phyloP scores from a whole-genome alignment of 768 basidiomycete genomes.

The Xerocomellus dryophilus region DNA sequence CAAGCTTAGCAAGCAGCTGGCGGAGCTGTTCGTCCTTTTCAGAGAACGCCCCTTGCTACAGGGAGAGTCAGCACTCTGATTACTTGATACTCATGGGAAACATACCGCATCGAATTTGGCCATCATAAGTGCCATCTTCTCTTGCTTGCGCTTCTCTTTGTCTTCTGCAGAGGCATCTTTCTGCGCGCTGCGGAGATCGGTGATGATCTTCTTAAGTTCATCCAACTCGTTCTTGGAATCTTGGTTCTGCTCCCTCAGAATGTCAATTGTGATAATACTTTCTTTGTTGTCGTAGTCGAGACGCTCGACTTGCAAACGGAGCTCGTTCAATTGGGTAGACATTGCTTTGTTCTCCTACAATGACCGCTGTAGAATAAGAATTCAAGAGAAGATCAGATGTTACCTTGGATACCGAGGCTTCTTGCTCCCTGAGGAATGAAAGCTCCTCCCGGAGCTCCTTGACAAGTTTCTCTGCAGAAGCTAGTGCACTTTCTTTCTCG shows the following conservation, averaged over 20 bases:
- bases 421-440: conserved; percentile 87
- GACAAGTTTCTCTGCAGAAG: conserved; percentile 78
- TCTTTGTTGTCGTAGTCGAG: conserved; percentile 97
- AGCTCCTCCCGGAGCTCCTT: conserved; percentile 89
- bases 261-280: conserved; percentile 86
- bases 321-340: conserved; percentile 89
- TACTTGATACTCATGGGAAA: conserved; percentile 9
- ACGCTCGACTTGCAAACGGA: conserved; percentile 86
- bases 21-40: conserved; percentile 95
- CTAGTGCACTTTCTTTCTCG: conserved; percentile 83
- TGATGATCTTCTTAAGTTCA: conserved; percentile 76
- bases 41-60: conserved; percentile 86
- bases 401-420: conserved; percentile 73
- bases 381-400: conserved; percentile 11
- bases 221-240: conserved; percentile 88
- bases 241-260: conserved; percentile 89
- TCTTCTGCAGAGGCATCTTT: conserved; percentile 89
- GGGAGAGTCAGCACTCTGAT: conserved; percentile 3
- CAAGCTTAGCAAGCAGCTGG: conserved; percentile 77
- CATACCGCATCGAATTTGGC: conserved; percentile 94
- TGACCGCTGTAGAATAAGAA: conserved; percentile 7
- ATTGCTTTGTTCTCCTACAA: conserved; percentile 88
- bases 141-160: conserved; percentile 98
- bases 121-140: conserved; percentile 99
- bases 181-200: conserved; percentile 76